Evolutionary conservation across 2,329 filamentous ascomycete genomes (phyloP).

Genomic region (Colletotrichum musicola): DNA sequence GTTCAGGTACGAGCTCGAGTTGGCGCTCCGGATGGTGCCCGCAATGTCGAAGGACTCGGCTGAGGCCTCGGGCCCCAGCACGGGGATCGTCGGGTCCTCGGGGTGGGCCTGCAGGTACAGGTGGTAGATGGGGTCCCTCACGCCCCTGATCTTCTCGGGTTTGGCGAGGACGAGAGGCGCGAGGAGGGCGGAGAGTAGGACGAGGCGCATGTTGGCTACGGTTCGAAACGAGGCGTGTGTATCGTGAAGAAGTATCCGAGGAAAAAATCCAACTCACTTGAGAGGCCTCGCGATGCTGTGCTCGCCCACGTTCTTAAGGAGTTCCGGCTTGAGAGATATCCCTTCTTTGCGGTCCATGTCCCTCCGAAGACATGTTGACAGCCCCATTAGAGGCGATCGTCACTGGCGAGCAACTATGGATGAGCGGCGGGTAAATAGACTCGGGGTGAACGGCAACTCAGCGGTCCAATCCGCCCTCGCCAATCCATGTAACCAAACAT

Average conservation of each 20-base stretch:
- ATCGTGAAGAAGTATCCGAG: neutral
- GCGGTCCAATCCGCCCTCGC: neutral
- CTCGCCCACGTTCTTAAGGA: neutral
- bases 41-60: conserved; percentile 64
- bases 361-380: conserved; percentile 3
- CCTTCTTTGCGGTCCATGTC: neutral
- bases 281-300: too few species aligned
- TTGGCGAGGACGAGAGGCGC: conserved; percentile 47
- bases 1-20: conserved; percentile 62
- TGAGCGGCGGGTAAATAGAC: conserved; percentile 21
- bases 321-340: neutral
- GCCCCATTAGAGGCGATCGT: neutral
- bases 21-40: conserved; percentile 62
- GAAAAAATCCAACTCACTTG: too few species aligned
- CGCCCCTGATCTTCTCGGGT: conserved; percentile 63
- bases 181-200: conserved; percentile 23
- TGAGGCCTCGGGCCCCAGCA: conserved; percentile 64
- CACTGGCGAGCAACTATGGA: neutral
- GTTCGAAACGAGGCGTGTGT: neutral
- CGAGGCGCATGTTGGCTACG: conserved; percentile 33
- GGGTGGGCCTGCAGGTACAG: conserved; percentile 63
- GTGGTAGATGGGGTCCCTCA: conserved; percentile 64
- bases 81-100: conserved; percentile 57
- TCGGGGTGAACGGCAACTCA: neutral
- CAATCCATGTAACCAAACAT: neutral